These are phyloP conservation scores for Phytophthora niederhauseri DNA, from an alignment of 352 stramenopile species.

Conservation along the genomic window DNA sequence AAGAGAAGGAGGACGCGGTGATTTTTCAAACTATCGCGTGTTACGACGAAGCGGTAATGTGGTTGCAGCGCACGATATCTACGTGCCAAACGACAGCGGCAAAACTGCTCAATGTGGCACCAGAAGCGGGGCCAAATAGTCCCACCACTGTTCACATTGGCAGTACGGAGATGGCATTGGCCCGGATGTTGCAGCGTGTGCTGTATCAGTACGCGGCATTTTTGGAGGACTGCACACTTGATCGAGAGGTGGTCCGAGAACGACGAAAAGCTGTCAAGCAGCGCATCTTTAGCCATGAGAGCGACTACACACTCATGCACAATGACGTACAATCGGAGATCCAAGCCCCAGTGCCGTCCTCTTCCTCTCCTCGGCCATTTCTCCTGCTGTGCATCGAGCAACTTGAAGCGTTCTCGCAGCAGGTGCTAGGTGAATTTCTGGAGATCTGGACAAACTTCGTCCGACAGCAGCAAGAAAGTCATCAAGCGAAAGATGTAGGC, in stretches of 20 bases:
- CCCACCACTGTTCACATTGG: constrained; percentile 26
- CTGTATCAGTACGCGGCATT: constrained; percentile 36
- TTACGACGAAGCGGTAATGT: constrained; percentile 48
- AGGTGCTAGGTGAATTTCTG: constrained; percentile 72
- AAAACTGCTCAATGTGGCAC: constrained; percentile 25
- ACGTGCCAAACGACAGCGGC: constrained; percentile 26
- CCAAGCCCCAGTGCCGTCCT: background rate
- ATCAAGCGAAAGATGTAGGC: background rate
- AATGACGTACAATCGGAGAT: constrained; percentile 2
- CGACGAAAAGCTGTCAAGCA: constrained; percentile 29
- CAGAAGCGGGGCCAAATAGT: background rate
- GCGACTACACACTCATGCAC: constrained; percentile 41
- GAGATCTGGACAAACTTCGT: constrained; percentile 70
- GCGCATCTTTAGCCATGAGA: constrained; percentile 36
- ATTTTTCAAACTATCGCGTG: constrained; percentile 38
- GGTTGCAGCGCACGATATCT: constrained; percentile 50
- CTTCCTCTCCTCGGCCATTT: constrained; percentile 39
- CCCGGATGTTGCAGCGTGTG: constrained; percentile 54
- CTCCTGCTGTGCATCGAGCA: constrained; percentile 81
- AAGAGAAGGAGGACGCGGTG: constrained; percentile 27
- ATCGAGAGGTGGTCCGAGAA: constrained; percentile 13
- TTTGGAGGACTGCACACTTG: constrained; percentile 22
- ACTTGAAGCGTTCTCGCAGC: constrained; percentile 63
- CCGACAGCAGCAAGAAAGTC: constrained; percentile 26
- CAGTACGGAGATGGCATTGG: constrained; percentile 55